These are phyloP conservation scores for Ciborinia camelliae DNA, from an alignment of 2,329 filamentous ascomycete genomes.

Conservation along the genomic window DNA sequence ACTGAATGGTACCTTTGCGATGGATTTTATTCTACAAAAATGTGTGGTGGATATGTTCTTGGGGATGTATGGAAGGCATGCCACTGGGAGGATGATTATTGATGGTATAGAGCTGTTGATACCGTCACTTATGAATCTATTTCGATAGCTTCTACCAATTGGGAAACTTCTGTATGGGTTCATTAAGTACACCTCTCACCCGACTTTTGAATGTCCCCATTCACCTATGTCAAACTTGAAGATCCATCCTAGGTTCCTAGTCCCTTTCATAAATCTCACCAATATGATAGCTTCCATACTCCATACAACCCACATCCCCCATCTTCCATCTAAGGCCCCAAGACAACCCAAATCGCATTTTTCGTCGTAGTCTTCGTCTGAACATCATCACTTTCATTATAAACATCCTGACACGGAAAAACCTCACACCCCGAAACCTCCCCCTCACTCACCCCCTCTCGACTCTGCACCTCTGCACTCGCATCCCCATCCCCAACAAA, in stretches of 20 bases:
- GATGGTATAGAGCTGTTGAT: neutral
- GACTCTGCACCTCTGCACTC: neutral
- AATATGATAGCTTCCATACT: neutral
- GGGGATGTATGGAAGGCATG: neutral
- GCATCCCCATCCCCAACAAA: neutral
- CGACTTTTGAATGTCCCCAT: neutral
- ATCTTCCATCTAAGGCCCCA: neutral
- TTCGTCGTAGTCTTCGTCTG: conserved; percentile 3
- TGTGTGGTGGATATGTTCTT: neutral
- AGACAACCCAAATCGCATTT: neutral
- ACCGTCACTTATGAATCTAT: neutral
- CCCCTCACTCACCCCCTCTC: neutral
- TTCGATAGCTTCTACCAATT: neutral
- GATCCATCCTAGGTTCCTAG: neutral
- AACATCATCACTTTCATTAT: neutral
- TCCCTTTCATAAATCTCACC: no score
- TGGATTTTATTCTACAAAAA: neutral
- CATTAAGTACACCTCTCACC: neutral
- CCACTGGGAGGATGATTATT: neutral
- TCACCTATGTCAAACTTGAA: neutral
- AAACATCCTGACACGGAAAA: neutral
- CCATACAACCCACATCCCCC: neutral
- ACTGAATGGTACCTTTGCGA: neutral
- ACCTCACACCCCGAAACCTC: neutral
- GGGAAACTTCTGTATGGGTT: neutral